Percentiles rank a stretch among this genome's conserved stretches.
phyloP scores from a whole-genome alignment of 1,139 yeast genomes.

The Geotrichum europaeum region DNA sequence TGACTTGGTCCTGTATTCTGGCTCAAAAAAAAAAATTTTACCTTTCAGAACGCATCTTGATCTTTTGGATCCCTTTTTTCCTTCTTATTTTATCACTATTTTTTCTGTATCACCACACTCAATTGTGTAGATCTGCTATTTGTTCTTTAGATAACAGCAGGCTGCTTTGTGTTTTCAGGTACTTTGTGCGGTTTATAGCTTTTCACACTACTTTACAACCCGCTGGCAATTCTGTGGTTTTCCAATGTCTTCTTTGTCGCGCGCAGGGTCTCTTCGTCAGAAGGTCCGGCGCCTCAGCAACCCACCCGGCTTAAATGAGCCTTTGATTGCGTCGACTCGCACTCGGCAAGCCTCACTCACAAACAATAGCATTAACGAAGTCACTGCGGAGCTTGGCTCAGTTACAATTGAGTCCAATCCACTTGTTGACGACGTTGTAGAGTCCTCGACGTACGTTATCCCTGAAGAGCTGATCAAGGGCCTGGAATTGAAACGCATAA shows the following conservation, averaged over 20 bases:
- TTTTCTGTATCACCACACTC: too few species aligned
- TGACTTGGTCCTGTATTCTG: too few species aligned
- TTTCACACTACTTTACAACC: not conserved
- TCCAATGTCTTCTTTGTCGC: not conserved
- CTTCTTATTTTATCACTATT: too few species aligned
- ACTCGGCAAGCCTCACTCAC: not conserved
- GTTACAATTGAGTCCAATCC: not conserved
- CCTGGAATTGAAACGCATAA: slow-evolving; percentile 50
- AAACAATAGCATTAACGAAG: not conserved
- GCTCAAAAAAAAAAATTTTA: too few species aligned
- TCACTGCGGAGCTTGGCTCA: not conserved
- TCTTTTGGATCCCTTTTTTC: too few species aligned
- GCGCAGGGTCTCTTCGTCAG: not conserved
- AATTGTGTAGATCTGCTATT: too few species aligned
- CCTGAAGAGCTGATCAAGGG: slow-evolving; percentile 28
- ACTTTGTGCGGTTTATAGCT: too few species aligned
- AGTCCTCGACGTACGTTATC: not conserved
- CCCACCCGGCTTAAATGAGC: not conserved
- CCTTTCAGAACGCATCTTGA: too few species aligned
- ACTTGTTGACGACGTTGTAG: not conserved
- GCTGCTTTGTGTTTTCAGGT: too few species aligned
- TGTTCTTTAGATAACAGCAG: too few species aligned
- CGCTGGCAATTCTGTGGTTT: not conserved
- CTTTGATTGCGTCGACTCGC: not conserved
- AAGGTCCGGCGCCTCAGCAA: not conserved